These are phyloP conservation scores for Diaporthe velutina DNA, from an alignment of 2,329 filamentous ascomycete genomes.

Conservation along the genomic window DNA sequence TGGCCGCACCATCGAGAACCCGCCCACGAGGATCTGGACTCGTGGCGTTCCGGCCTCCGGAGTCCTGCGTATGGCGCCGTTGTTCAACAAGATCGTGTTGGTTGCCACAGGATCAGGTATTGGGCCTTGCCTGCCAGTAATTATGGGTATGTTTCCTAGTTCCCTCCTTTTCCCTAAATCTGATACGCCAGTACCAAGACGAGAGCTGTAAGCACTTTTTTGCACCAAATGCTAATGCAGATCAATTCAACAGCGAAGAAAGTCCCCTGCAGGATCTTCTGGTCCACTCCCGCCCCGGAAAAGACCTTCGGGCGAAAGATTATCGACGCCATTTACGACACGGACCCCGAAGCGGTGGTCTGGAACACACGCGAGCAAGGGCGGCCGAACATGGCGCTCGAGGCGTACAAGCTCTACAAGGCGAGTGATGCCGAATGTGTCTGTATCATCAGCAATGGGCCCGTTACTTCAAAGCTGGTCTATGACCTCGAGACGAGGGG, in stretches of 20 bases:
- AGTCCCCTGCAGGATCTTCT: conserved; percentile 49
- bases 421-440: conserved; percentile 49
- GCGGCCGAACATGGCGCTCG: conserved; percentile 48
- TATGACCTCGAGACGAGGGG: conserved; percentile 48
- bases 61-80: conserved; percentile 67
- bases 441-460: conserved; percentile 51
- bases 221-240: background rate
- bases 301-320: conserved; percentile 50
- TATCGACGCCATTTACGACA: conserved; percentile 43
- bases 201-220: background rate
- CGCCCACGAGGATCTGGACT: conserved; percentile 68
- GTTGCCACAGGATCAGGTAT: conserved; percentile 76
- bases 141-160: conserved; percentile 52
- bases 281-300: conserved; percentile 50
- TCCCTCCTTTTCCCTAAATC: background rate
- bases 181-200: background rate
- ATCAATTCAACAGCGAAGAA: conserved; percentile 36
- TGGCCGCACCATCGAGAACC: conserved; percentile 63
- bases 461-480: conserved; percentile 49
- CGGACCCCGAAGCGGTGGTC: conserved; percentile 50
- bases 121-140: conserved; percentile 70
- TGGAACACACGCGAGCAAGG: conserved; percentile 48
- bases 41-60: conserved; percentile 71
- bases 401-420: conserved; percentile 45
- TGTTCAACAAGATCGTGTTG: conserved; percentile 69